A percentile compares a stretch with the other conserved stretches of the same genome.
phyloP scores from a whole-genome alignment of 495 filamentous ascomycete genomes.

The Saxispiralis lemnorum region DNA sequence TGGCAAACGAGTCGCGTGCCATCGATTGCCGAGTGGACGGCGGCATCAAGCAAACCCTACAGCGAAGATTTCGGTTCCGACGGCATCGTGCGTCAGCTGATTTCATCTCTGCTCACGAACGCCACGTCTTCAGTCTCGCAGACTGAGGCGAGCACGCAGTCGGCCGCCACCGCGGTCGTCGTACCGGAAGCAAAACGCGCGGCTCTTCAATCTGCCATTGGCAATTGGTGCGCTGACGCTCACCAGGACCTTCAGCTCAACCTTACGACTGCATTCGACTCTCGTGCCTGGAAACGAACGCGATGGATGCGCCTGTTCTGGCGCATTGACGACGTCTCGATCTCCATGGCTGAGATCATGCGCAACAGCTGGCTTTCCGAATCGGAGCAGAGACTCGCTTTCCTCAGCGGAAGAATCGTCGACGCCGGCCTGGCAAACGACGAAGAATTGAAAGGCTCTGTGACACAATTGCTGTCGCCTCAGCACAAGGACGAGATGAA shows the following conservation, averaged over 20 bases:
- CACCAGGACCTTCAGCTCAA: conserved; percentile 69
- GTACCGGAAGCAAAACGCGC: conserved; percentile 29
- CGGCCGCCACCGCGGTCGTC: conserved; percentile 19
- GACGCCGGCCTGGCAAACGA: conserved; percentile 41
- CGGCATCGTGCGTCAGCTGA: conserved; percentile 42
- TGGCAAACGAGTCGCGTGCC: conserved; percentile 28
- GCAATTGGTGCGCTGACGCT: conserved; percentile 55
- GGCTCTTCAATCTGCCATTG: conserved; percentile 38
- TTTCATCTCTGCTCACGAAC: conserved; percentile 46
- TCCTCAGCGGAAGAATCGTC: conserved; percentile 60
- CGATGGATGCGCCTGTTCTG: conserved; percentile 93
- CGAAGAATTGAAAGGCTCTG: conserved; percentile 9
- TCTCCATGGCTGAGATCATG: conserved; percentile 62
- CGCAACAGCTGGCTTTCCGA: conserved; percentile 51
- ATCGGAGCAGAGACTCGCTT: conserved; percentile 60
- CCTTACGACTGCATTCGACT: conserved; percentile 52
- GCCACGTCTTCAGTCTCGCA: conserved; percentile 35
- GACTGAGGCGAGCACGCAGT: conserved; percentile 30
- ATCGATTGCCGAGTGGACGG: conserved; percentile 48
- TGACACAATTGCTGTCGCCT: conserved; percentile 2
- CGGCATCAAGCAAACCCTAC: not conserved
- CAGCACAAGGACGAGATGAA: not conserved
- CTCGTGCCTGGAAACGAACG: conserved; percentile 52
- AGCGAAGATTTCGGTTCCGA: conserved; percentile 22
- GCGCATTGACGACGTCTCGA: conserved; percentile 77